Evolutionary conservation across 768 basidiomycete species (phyloP).

Genomic region (Boletus rubescentipes): DNA sequence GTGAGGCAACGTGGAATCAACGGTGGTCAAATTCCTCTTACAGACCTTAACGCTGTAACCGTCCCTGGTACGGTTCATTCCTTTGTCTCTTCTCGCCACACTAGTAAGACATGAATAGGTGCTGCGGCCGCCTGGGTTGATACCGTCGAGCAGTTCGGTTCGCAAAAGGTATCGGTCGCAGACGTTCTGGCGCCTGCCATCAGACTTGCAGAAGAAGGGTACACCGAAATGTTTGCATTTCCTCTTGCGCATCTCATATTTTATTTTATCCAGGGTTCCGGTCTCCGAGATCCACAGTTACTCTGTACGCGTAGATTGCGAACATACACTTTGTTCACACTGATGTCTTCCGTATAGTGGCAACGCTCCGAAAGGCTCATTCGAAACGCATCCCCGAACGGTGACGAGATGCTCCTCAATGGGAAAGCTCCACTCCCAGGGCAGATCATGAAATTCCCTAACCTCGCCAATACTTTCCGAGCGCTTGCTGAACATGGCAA

Average conservation of each 20-base stretch:
- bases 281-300: conserved; percentile 79
- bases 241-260: not conserved
- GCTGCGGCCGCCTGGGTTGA: conserved; percentile 97
- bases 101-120: conserved; percentile 44
- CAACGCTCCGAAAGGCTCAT: conserved; percentile 60
- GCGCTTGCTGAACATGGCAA: conserved; percentile 79
- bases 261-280: conserved; percentile 57
- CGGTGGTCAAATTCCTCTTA: conserved; percentile 68
- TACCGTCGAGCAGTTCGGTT: conserved; percentile 80
- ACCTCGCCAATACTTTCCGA: conserved; percentile 82
- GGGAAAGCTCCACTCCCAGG: conserved; percentile 84
- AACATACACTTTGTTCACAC: not conserved
- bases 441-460: conserved; percentile 77
- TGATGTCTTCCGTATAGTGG: conserved; percentile 38
- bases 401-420: conserved; percentile 81
- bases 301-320: conserved; percentile 40
- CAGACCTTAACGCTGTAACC: conserved; percentile 88
- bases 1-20: conserved; percentile 65
- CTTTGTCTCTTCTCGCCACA: not conserved
- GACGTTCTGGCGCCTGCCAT: conserved; percentile 90
- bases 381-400: conserved; percentile 82
- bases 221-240: conserved; percentile 12
- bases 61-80: conserved; percentile 58
- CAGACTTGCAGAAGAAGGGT: conserved; percentile 89
- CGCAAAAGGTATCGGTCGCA: conserved; percentile 55